Percentiles rank a stretch among this genome's conserved stretches.
Evolutionary conservation across 805 yeast genomes (phyloP).

Genomic region (Hanseniaspora occidentalis): DNA sequence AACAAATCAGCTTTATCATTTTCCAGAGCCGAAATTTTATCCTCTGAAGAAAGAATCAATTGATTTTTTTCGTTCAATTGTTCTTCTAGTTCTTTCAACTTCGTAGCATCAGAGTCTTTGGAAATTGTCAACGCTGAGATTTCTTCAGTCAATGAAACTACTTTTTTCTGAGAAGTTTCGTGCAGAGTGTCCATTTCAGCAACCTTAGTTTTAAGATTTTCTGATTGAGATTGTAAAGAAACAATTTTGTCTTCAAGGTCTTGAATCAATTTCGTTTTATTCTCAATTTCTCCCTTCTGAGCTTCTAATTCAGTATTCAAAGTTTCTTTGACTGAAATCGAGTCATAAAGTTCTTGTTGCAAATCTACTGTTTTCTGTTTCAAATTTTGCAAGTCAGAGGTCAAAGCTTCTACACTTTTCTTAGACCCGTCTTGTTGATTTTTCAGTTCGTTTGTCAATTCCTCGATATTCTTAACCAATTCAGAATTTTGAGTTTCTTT

Average conservation of each 20-base stretch:
- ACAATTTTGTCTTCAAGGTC: background rate
- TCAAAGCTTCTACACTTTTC: conserved; percentile 11
- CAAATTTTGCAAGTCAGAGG: background rate
- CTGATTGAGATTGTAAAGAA: no score
- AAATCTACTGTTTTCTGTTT: background rate
- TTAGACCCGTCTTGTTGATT: conserved; percentile 7
- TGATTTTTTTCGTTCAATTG: background rate
- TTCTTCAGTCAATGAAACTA: background rate
- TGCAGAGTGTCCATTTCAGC: background rate
- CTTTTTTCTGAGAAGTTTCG: background rate
- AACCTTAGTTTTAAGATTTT: no score
- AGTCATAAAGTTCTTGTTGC: background rate
- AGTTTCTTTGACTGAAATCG: background rate
- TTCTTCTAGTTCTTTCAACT: background rate
- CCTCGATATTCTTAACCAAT: conserved; percentile 9
- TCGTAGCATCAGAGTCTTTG: background rate
- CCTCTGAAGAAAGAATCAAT: background rate
- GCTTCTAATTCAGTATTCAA: background rate
- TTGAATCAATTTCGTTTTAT: no score
- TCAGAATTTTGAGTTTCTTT: conserved; percentile 23
- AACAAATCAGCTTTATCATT: background rate
- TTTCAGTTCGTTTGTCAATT: background rate
- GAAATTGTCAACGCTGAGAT: background rate
- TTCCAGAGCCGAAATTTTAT: background rate
- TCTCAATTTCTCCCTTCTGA: background rate